Percentiles rank a stretch among this genome's conserved stretches.
Evolutionary conservation across 768 basidiomycete genomes (phyloP).

Genomic region (Boletellus sp.): DNA sequence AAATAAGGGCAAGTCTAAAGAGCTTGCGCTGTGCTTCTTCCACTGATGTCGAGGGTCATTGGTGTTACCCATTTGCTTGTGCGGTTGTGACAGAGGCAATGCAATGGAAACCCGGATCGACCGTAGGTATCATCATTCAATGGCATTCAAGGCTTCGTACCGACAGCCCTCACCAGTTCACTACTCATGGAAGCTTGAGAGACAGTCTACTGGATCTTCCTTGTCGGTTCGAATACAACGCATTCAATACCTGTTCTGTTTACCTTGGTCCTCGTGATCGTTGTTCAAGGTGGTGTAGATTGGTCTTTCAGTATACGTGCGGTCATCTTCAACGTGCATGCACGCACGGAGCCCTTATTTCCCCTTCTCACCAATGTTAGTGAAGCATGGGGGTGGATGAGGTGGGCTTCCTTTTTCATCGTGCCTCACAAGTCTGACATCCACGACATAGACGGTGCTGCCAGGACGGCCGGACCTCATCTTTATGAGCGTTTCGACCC

Average conservation of each 20-base stretch:
- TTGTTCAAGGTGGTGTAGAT: background rate
- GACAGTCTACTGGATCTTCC: conserved; percentile 9
- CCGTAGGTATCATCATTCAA: conserved; percentile 1
- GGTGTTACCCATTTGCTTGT: conserved; percentile 6
- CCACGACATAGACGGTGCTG: background rate
- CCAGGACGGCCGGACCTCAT: background rate
- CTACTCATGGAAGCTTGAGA: conserved; percentile 2
- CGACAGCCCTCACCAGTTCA: background rate
- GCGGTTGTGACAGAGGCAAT: conserved; percentile 2
- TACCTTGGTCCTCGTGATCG: conserved; percentile 17
- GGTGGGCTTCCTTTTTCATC: conserved; percentile 1
- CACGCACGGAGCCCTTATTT: conserved; percentile 1
- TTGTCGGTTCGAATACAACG: conserved; percentile 6
- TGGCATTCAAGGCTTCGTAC: too few species aligned
- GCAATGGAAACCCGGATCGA: background rate
- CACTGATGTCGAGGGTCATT: background rate
- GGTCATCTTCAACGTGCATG: conserved; percentile 15
- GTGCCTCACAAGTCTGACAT: too few species aligned
- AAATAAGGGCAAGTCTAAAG: background rate
- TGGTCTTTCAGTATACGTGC: background rate
- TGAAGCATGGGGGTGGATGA: background rate
- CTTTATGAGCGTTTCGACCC: conserved; percentile 15
- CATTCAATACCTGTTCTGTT: background rate
- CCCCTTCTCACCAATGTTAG: background rate
- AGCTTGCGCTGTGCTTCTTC: conserved; percentile 9